Evolutionary conservation across 768 basidiomycete species (phyloP).

Genomic region (Mycena amicta): DNA sequence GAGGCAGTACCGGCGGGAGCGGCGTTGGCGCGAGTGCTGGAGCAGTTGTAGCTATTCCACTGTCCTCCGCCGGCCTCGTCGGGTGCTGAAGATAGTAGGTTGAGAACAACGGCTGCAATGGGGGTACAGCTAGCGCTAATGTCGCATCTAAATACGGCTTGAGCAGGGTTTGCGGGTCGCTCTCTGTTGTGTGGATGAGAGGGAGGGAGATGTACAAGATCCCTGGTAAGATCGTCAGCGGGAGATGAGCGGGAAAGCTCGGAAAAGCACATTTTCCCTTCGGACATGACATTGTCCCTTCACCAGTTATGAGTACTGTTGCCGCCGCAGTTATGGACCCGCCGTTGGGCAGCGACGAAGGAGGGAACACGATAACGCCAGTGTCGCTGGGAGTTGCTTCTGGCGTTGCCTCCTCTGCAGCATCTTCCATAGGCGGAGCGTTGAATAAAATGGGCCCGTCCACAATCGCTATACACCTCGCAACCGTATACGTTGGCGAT

Average conservation of each 20-base stretch:
- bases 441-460: conserved; percentile 35
- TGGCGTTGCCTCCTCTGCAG: conserved; percentile 17
- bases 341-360: conserved; percentile 50
- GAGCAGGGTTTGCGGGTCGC: conserved; percentile 43
- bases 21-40: conserved; percentile 32
- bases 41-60: background rate
- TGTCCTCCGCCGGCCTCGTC: background rate
- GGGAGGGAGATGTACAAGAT: conserved; percentile 63
- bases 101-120: conserved; percentile 49
- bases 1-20: conserved; percentile 33
- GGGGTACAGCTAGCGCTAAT: conserved; percentile 35
- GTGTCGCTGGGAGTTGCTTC: conserved; percentile 53
- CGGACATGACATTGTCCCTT: conserved; percentile 75
- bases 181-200: conserved; percentile 25
- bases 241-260: conserved; percentile 1
- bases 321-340: conserved; percentile 54
- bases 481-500: conserved; percentile 30
- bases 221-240: conserved; percentile 41
- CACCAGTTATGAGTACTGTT: conserved; percentile 69
- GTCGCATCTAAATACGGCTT: conserved; percentile 60
- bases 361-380: conserved; percentile 75
- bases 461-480: conserved; percentile 55
- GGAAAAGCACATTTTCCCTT: conserved; percentile 64
- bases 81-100: conserved; percentile 57
- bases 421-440: conserved; percentile 10